Evolutionary conservation across 352 stramenopile genomes (phyloP).

Genomic region (Globisporangium canariense): DNA sequence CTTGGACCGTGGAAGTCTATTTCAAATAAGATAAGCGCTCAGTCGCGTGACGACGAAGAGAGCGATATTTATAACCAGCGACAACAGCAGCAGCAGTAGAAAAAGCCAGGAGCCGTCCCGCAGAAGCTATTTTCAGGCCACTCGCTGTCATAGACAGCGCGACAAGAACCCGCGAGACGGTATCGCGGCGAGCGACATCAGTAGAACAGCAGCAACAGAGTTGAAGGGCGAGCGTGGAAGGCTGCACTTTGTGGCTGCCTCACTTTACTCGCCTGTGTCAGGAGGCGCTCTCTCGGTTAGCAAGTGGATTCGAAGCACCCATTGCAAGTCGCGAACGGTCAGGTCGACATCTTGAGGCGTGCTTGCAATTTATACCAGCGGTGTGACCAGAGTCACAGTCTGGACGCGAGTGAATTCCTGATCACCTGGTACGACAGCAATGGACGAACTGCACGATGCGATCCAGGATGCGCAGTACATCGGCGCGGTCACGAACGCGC

Average conservation of each 20-base stretch:
- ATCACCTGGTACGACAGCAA: conserved; percentile 18
- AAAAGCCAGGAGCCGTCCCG: neutral
- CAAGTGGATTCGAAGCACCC: neutral
- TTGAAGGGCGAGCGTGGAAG: neutral
- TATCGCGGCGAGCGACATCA: neutral
- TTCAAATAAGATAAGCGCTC: neutral
- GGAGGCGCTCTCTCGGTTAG: neutral
- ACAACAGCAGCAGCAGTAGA: no score
- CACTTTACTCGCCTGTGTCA: neutral
- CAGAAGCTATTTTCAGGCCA: neutral
- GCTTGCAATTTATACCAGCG: neutral
- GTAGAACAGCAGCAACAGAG: neutral
- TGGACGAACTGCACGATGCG: conserved; percentile 88
- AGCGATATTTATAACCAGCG: neutral
- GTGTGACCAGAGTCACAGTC: neutral
- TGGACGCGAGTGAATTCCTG: neutral
- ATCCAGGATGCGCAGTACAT: conserved; percentile 90
- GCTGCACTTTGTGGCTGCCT: conserved; percentile 1
- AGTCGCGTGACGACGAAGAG: neutral
- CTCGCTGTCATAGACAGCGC: neutral
- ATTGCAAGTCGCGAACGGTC: neutral
- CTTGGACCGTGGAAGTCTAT: neutral
- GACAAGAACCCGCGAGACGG: neutral
- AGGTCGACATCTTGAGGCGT: neutral
- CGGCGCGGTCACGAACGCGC: conserved; percentile 71